Evolutionary conservation across 176 grass and related monocot genomes (phyloP).

Genomic region (Neostapfia colusana): DNA sequence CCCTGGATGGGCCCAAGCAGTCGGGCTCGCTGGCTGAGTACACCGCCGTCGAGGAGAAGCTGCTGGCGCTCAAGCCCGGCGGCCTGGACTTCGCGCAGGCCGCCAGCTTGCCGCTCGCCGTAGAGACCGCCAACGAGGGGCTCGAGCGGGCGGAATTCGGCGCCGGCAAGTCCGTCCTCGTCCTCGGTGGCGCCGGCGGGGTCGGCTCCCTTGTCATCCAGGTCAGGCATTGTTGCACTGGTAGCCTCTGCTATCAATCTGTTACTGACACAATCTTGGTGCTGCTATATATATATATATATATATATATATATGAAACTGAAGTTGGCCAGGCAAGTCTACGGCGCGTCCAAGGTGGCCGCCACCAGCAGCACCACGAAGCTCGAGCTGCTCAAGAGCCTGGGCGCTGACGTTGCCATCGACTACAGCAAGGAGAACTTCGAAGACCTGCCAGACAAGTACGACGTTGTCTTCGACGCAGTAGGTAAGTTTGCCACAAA

Average conservation of each 20-base stretch:
- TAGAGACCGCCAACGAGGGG: conserved; percentile 73
- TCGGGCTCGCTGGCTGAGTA: conserved; percentile 86
- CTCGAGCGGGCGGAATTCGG: conserved; percentile 59
- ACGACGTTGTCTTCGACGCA: conserved; percentile 75
- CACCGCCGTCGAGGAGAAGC: conserved; percentile 82
- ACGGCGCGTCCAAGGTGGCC: conserved; percentile 62
- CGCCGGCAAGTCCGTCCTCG: conserved; percentile 73
- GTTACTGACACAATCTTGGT: background rate
- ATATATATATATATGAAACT: background rate
- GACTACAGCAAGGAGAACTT: conserved; percentile 90
- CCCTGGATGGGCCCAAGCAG: conserved; percentile 75
- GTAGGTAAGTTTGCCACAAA: conserved; percentile 50
- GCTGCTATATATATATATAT: background rate
- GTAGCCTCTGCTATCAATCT: background rate
- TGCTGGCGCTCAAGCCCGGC: conserved; percentile 72
- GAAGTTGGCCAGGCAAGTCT: conserved; percentile 80
- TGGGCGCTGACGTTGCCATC: conserved; percentile 74
- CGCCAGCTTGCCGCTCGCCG: conserved; percentile 59
- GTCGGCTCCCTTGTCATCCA: conserved; percentile 87
- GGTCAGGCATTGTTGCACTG: conserved; percentile 18
- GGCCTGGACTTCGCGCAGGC: conserved; percentile 75
- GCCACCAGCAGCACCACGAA: conserved; percentile 74
- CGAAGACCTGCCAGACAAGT: conserved; percentile 71
- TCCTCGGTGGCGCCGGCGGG: conserved; percentile 81
- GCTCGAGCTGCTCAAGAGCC: conserved; percentile 73